Evolutionary conservation across 345 rosid species (phyloP).

Genomic region (Raphanus sativus): DNA sequence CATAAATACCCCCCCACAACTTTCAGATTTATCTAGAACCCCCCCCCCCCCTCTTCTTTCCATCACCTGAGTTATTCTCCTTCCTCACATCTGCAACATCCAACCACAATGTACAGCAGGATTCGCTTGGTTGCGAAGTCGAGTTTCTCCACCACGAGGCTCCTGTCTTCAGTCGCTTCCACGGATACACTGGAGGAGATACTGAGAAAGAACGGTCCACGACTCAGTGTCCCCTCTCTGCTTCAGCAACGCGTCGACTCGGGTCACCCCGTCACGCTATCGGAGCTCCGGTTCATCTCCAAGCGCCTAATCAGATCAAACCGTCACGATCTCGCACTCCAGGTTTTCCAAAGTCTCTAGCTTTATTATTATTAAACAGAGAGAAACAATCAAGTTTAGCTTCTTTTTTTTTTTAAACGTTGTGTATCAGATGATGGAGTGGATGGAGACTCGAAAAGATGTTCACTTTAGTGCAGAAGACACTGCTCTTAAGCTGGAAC

Average conservation of each 20-base stretch:
- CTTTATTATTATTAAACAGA: background rate
- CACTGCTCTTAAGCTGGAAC: slow-evolving; percentile 44
- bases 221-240: slow-evolving; percentile 20
- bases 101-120: slow-evolving; percentile 11
- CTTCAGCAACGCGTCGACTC: slow-evolving; percentile 44
- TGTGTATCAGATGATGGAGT: slow-evolving; percentile 45
- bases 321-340: slow-evolving; percentile 52
- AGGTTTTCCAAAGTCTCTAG: slow-evolving; percentile 38
- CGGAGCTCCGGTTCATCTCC: slow-evolving; percentile 50
- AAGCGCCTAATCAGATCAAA: slow-evolving; percentile 38
- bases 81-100: background rate
- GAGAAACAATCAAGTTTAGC: background rate
- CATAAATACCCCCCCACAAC: background rate
- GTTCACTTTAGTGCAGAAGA: slow-evolving; percentile 32
- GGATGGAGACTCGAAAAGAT: slow-evolving; percentile 50
- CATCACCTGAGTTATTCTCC: background rate
- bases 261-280: slow-evolving; percentile 41
- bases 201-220: slow-evolving; percentile 34
- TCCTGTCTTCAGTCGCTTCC: slow-evolving; percentile 33
- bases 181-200: slow-evolving; percentile 33
- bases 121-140: slow-evolving; percentile 11
- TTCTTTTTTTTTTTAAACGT: background rate
- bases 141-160: slow-evolving; percentile 22
- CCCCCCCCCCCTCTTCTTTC: background rate
- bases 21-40: background rate